phyloP scores from a whole-genome alignment of 352 stramenopile species.

The Globisporangium nagaii region DNA sequence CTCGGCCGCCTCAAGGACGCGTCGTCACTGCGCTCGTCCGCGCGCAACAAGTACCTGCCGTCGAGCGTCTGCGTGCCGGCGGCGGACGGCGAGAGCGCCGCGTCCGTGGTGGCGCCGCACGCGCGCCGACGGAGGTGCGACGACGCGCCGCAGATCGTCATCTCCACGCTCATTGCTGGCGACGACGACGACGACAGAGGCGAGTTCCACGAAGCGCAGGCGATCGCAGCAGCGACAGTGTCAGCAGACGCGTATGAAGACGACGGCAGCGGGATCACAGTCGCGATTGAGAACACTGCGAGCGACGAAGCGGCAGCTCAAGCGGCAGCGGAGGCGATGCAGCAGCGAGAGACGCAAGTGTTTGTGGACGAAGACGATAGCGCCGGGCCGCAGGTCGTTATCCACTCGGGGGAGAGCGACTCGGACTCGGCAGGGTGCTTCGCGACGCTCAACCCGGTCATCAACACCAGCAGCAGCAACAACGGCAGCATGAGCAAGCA shows the following conservation, averaged over 20 bases:
- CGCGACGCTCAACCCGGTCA: conserved; percentile 61
- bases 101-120: neutral
- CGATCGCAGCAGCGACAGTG: neutral
- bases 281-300: conserved; percentile 28
- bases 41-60: conserved; percentile 22
- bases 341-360: neutral
- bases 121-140: neutral
- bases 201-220: neutral
- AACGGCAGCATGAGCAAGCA: too few species aligned
- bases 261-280: conserved; percentile 43
- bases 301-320: neutral
- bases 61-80: neutral
- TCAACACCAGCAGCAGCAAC: conserved; percentile 14
- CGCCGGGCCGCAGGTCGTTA: conserved; percentile 51
- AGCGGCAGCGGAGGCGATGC: neutral
- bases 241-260: conserved; percentile 2
- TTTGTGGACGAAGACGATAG: conserved; percentile 17
- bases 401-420: conserved; percentile 68
- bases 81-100: neutral
- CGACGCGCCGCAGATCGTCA: conserved; percentile 9
- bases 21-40: conserved; percentile 11
- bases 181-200: neutral
- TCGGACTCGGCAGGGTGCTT: conserved; percentile 51
- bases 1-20: conserved; percentile 25
- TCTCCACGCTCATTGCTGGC: neutral